Evolutionary conservation across 2,329 filamentous ascomycete genomes (phyloP), one percentile per base, ranked within the genome.

Genomic region (Capronia epimyces): DNA sequence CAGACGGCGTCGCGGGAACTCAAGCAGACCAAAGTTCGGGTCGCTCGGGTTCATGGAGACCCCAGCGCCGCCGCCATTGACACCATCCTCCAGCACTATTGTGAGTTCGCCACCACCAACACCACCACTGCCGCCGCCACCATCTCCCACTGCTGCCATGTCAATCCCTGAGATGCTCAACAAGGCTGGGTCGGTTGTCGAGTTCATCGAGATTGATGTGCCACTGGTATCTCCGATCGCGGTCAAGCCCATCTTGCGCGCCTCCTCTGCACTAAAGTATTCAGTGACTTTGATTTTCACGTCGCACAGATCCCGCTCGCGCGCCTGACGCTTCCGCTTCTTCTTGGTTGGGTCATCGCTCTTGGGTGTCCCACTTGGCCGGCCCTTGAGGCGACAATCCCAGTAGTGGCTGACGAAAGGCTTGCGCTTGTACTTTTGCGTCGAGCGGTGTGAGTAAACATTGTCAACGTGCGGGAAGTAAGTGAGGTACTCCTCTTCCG

Each of bases 261-360:
- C 55, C 16, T 65, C 58, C 0, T 65, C 70, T 31, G 77, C 79
- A 8, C 83, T 79, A 47, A 85, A 84, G 69, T 87, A 87, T 67
- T 90, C 86, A 2, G 85, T 89, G 53, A 90, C 87, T 67, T 89
- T 90, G 66, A 90, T 89, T 69, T 90, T 90, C 57, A 90, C 86
- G 66, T 90, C 86, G 65, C 87, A 91, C n/a, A 89, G 75, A 68
- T 89, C 84, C 10, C 84, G 76, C 66, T 87, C 82, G 36, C 87
- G 76, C n/a, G 83, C 83, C 29, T 78, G 81, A 21, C 87, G 81
- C 68, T 88, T 89, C 31, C 87, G 78, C 67, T 89, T 89, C 75
- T 88, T 89, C 72, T 89, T 89, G 65, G 81, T 83, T 0, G 87
- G 86, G 61, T 90, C 86, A 41, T 86, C 81, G 1, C 84, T 87